Evolutionary conservation across 805 yeast genomes (phyloP).

Genomic region (Tetrapisispora iriomotensis): DNA sequence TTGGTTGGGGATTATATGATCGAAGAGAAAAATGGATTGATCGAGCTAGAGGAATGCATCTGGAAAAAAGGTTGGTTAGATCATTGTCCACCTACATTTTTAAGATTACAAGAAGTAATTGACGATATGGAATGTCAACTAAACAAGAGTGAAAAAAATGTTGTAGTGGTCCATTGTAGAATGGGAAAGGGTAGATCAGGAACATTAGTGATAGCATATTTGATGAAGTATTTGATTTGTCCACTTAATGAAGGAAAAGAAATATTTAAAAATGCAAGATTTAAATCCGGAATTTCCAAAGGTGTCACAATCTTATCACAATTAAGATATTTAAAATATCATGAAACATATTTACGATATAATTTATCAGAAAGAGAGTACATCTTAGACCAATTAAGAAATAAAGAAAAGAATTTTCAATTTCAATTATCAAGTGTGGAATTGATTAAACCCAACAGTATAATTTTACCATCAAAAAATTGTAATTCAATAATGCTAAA

Average conservation of each 20-base stretch:
- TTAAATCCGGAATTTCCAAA: slow-evolving; percentile 42
- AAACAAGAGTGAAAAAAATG: slow-evolving; percentile 27
- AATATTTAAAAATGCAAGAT: slow-evolving; percentile 47
- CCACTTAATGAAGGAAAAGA: slow-evolving; percentile 39
- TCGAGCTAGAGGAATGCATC: neutral
- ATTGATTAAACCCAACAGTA: slow-evolving; percentile 13
- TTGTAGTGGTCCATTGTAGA: slow-evolving; percentile 74
- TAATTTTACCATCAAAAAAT: slow-evolving; percentile 3
- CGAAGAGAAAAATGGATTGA: neutral
- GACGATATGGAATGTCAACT: slow-evolving; percentile 39
- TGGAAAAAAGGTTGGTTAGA: slow-evolving; percentile 52
- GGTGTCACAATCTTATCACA: slow-evolving; percentile 74
- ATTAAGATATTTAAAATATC: slow-evolving; percentile 53
- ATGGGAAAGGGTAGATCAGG: slow-evolving; percentile 94
- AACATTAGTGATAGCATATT: slow-evolving; percentile 55
- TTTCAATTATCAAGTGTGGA: slow-evolving; percentile 13
- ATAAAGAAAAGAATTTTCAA: slow-evolving; percentile 1
- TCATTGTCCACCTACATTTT: slow-evolving; percentile 65
- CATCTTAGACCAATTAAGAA: slow-evolving; percentile 7
- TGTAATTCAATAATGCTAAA: slow-evolving; percentile 11
- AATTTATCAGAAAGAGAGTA: slow-evolving; percentile 7
- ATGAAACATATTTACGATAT: slow-evolving; percentile 24
- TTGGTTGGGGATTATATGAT: neutral
- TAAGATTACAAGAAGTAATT: slow-evolving; percentile 36
- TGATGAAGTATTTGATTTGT: slow-evolving; percentile 41